A percentile compares a stretch with the other conserved stretches of the same genome.
Conservation (phyloP, 805 yeast species). For the Starmera caribaea region DNA sequence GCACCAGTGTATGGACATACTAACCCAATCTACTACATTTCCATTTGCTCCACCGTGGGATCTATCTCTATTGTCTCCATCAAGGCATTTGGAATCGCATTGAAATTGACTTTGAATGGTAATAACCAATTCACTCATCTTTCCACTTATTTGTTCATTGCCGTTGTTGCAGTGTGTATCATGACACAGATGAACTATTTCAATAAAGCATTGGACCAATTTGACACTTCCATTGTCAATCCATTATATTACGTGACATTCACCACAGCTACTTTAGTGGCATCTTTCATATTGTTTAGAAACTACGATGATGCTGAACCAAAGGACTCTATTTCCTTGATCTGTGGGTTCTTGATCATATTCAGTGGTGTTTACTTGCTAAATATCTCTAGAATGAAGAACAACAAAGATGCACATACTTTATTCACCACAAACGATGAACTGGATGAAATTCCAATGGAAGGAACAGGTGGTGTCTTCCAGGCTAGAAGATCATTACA, state of each 20-base stretch:
- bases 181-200: conserved; percentile 89
- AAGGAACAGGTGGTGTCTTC: conserved; percentile 70
- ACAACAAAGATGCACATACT: conserved; percentile 32
- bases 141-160: conserved; percentile 72
- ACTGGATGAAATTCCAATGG: conserved; percentile 68
- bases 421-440: conserved; percentile 39
- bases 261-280: conserved; percentile 78
- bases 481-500: conserved; percentile 75
- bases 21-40: conserved; percentile 82
- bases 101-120: conserved; percentile 75
- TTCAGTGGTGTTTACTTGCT: conserved; percentile 81
- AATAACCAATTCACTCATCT: conserved; percentile 81
- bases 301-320: conserved; percentile 82
- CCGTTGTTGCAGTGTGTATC: conserved; percentile 74
- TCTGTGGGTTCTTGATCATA: conserved; percentile 79
- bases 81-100: conserved; percentile 88
- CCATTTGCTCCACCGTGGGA: conserved; percentile 85
- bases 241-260: conserved; percentile 87
- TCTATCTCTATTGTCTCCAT: conserved; percentile 86
- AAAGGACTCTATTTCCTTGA: conserved; percentile 69
- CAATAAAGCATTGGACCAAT: conserved; percentile 88
- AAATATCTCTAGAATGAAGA: conserved; percentile 64
- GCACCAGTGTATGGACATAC: conserved; percentile 74
- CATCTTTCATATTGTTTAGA: conserved; percentile 76
- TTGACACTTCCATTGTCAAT: conserved; percentile 86